Evolutionary conservation across 176 grass and related monocot genomes (phyloP).

Genomic region (Rhipidocladum racemiflorum): DNA sequence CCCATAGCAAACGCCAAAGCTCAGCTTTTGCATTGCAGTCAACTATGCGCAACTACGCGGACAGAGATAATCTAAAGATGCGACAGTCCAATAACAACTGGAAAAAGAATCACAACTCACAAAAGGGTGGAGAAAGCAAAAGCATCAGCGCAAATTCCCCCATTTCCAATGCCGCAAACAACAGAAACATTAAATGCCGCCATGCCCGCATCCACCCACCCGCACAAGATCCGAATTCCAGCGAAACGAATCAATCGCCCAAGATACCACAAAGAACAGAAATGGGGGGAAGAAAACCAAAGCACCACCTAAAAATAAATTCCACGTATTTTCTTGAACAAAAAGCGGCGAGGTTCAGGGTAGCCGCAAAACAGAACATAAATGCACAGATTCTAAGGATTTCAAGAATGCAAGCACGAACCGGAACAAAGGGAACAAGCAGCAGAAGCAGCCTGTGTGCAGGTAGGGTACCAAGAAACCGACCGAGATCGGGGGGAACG

Average conservation of each 20-base stretch:
- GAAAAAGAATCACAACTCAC: not conserved
- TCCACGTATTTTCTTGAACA: not conserved
- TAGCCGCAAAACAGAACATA: not conserved
- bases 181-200: not conserved
- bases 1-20: not conserved
- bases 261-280: not conserved
- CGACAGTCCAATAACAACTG: not conserved
- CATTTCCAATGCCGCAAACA: not conserved
- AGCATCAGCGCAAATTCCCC: not conserved
- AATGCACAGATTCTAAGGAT: not conserved
- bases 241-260: not conserved
- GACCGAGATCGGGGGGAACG: slow-evolving; percentile 28
- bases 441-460: not conserved
- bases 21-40: not conserved
- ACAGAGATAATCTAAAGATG: not conserved
- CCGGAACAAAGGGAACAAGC: not conserved
- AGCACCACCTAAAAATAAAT: not conserved
- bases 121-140: not conserved
- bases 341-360: not conserved
- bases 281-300: not conserved
- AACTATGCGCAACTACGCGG: not conserved
- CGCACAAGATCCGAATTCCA: slow-evolving; percentile 17
- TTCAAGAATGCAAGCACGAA: not conserved
- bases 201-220: not conserved
- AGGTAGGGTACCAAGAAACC: not conserved